Conservation (phyloP, 2,329 filamentous ascomycete genomes). For the Atkinsonella hypoxylon region DNA sequence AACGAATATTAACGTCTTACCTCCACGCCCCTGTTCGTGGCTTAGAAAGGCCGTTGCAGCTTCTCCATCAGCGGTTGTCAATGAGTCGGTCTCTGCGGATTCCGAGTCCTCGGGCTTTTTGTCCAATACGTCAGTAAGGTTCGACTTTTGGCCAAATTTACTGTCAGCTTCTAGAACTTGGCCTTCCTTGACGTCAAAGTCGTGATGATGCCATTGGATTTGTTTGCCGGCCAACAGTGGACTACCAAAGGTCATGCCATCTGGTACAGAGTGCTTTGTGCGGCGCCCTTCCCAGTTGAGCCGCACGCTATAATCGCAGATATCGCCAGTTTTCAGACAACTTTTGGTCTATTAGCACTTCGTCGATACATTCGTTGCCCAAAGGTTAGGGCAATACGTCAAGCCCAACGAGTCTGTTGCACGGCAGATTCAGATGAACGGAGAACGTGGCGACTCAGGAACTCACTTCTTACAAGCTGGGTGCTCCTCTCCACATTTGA, state of each 20-base stretch:
- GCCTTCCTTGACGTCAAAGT: neutral
- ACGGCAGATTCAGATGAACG: neutral
- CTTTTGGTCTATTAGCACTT: conserved; percentile 15
- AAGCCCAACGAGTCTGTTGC: no score
- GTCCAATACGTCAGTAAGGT: neutral
- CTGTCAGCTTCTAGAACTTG: neutral
- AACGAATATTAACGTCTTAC: neutral
- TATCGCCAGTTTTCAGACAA: conserved; percentile 58
- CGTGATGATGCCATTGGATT: conserved; percentile 2
- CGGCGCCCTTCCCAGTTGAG: conserved; percentile 67
- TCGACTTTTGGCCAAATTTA: neutral
- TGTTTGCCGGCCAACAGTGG: neutral
- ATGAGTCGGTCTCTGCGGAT: neutral
- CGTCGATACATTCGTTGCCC: no score
- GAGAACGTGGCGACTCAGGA: neutral
- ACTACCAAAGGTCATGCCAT: neutral
- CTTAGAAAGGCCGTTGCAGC: neutral
- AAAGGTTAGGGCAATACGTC: no score
- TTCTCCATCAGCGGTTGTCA: neutral
- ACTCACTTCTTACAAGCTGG: conserved; percentile 54
- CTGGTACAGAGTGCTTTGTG: conserved; percentile 9
- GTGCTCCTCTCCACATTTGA: conserved; percentile 69
- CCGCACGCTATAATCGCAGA: conserved; percentile 70
- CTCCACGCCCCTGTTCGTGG: neutral
- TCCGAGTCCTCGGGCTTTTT: neutral